phyloP scores from a whole-genome alignment of 2,329 filamentous ascomycete genomes.

The Triangularia verruculosa region DNA sequence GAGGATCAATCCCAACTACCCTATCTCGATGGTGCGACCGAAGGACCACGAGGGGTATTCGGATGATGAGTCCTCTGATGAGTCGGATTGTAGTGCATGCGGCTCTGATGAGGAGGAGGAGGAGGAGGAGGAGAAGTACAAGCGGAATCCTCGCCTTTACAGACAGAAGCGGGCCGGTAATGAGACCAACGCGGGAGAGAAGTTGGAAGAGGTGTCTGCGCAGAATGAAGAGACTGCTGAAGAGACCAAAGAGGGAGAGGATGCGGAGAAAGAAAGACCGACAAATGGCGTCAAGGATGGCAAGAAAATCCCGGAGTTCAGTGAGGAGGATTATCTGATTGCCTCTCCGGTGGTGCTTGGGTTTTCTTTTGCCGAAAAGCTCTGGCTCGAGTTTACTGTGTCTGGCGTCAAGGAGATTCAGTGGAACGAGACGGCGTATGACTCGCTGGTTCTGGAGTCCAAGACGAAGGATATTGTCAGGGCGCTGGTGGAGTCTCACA shows the following conservation, averaged over 20 bases:
- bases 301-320: constrained; percentile 55
- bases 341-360: constrained; percentile 82
- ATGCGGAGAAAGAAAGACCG: constrained; percentile 15
- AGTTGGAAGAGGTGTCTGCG: constrained; percentile 51
- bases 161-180: constrained; percentile 27
- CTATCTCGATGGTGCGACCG: constrained; percentile 68
- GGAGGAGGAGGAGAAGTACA: constrained; percentile 42
- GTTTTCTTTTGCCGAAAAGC: constrained; percentile 83
- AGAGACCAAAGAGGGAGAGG: constrained; percentile 14
- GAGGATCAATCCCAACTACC: constrained; percentile 82
- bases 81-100: constrained; percentile 38
- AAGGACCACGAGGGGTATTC: constrained; percentile 63
- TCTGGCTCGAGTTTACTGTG: constrained; percentile 86
- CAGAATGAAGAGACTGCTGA: constrained; percentile 25
- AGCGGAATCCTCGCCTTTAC: constrained; percentile 33
- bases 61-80: constrained; percentile 46
- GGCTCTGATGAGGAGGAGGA: constrained; percentile 38
- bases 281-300: constrained; percentile 26
- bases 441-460: constrained; percentile 69
- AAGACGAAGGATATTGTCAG: constrained; percentile 67
- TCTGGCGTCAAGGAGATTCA: constrained; percentile 75
- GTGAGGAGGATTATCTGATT: constrained; percentile 79
- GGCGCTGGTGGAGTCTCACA: constrained; percentile 26
- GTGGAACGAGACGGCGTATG: constrained; percentile 82
- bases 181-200: constrained; percentile 41